Evolutionary conservation across 2,329 filamentous ascomycete genomes (phyloP), one percentile per base, ranked within the genome.

Genomic region (Paraphoma sp.): DNA sequence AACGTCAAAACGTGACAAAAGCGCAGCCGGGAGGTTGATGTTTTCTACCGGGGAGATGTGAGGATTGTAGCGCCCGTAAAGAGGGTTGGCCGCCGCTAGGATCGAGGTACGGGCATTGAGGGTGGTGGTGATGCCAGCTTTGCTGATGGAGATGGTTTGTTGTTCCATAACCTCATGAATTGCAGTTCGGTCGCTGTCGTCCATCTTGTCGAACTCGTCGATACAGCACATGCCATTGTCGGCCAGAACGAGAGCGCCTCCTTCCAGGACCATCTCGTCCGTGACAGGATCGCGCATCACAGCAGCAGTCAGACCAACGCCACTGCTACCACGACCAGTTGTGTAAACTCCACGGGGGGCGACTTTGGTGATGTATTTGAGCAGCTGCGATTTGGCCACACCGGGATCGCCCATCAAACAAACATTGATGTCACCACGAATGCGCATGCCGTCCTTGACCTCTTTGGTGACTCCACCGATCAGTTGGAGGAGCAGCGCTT

Each of bases 371-470:
- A 99, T 98, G 77, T 99, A 99, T 80, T 97, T 98, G 65, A 99
- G 85, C 65, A 99, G 82, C 81, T 99, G 95, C 38, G 95, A 99
- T 81, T 99, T 99, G 81, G 95, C 95, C 74, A 99, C 95, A 92
- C 95, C 95, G 75, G 95, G 95, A 73, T 99, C 95, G 84, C 95
- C 95, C 95, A 99, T 99, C 72, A 99, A 81, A 77, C 95, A 98
- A 61, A 99, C 89, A 80, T 99, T 99, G 82, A 99, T 96, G 73
- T 99, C 95, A 70, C 95, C 95, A 84, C 95, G 92, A 75, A 99
- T 99, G 71, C 93, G 90, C 95, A 99, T 98, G 58, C 95, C 95
- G 72, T 99, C 95, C 50, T 93, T 93, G 86, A 98, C 96, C 72
- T 95, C 89, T 79, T 99, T 99, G 4, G 89, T 95, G 1, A 97